Evolutionary conservation across 306 rosid species (phyloP).

Genomic region (Citrullus mucosospermus): DNA sequence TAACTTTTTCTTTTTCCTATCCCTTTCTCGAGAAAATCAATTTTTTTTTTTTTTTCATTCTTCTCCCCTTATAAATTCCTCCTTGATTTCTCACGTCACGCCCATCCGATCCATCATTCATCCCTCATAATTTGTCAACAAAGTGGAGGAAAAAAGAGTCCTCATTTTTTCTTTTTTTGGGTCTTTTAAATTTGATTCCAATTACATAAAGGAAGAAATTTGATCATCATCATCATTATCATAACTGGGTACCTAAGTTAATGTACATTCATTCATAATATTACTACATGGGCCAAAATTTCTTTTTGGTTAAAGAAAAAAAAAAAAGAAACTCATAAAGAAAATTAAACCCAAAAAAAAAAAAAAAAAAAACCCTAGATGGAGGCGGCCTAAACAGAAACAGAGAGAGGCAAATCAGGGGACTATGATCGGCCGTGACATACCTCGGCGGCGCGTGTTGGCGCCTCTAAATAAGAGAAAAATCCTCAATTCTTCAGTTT

Average conservation of each 20-base stretch:
- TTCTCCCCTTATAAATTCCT: background rate
- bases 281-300: constrained; percentile 60
- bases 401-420: background rate
- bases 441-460: constrained; percentile 6
- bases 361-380: background rate
- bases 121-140: background rate
- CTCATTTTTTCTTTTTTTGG: background rate
- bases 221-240: background rate
- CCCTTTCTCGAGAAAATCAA: background rate
- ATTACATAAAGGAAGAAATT: constrained; percentile 1
- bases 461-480: background rate
- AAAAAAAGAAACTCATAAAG: constrained; percentile 3
- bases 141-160: background rate
- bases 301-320: constrained; percentile 14
- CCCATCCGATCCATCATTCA: background rate
- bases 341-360: background rate
- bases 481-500: background rate
- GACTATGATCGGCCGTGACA: constrained; percentile 1
- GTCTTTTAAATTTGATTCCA: background rate
- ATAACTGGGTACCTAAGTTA: constrained; percentile 3
- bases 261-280: constrained; percentile 34
- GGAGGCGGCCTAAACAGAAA: background rate
- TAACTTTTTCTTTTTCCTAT: background rate
- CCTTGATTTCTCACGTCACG: background rate
- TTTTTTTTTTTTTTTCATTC: background rate